phyloP scores from a whole-genome alignment of 305 asterid species.

The Fraxinus dipetala region DNA sequence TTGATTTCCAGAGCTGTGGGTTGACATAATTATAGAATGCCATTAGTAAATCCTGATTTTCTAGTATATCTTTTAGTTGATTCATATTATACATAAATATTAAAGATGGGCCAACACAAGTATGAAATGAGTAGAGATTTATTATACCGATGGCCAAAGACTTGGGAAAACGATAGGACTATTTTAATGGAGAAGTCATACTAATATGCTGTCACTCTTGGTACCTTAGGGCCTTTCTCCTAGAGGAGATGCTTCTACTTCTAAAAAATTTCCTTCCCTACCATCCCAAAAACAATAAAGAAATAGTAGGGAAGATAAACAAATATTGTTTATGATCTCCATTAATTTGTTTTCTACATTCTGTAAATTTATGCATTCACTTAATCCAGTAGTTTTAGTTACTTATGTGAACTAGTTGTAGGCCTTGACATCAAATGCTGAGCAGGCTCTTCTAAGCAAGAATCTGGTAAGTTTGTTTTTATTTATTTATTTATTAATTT shows the following conservation, averaged over 20 bases:
- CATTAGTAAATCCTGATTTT: neutral
- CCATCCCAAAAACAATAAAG: neutral
- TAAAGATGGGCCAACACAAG: constrained; percentile 1
- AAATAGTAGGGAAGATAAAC: neutral
- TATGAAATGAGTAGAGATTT: constrained; percentile 5
- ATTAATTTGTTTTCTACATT: constrained; percentile 5
- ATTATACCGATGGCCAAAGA: neutral
- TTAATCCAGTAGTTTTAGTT: constrained; percentile 15
- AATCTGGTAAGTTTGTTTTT: constrained; percentile 58
- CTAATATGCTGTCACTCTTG: neutral
- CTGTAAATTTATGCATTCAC: neutral
- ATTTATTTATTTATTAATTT: neutral
- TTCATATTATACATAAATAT: neutral
- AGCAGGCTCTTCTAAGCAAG: constrained; percentile 90
- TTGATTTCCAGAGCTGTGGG: neutral
- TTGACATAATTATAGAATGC: neutral
- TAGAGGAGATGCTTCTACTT: constrained; percentile 1
- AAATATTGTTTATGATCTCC: neutral
- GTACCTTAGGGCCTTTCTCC: constrained; percentile 12
- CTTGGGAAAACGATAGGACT: neutral
- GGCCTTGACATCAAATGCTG: constrained; percentile 69
- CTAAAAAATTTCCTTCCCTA: neutral
- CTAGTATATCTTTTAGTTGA: neutral
- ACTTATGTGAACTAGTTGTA: constrained; percentile 30
- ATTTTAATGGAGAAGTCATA: neutral